Evolutionary conservation across 176 grass and related monocot species (phyloP), one percentile per base, ranked within the genome.

Genomic region (Rhynchospora pubera): DNA sequence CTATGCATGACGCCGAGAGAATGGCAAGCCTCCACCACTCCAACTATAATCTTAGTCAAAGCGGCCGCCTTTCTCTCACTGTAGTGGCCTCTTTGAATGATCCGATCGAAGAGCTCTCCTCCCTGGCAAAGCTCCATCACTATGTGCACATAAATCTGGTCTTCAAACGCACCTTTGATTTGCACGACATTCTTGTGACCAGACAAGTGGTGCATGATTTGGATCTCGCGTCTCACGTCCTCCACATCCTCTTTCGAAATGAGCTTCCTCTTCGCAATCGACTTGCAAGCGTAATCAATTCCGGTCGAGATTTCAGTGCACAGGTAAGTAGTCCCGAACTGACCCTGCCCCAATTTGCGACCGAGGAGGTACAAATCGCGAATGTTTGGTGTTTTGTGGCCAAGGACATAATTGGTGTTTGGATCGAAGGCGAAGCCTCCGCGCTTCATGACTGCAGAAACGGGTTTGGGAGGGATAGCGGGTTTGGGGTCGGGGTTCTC

Each of bases 141-240:
- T 79, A 99, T 99, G 87, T 99, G 90, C 45, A 99, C 97, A 77
- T 83, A 95, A 68, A 89, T 70, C 81, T 87, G 81, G 79, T 99
- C 97, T 89, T 99, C 97, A 84, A 87, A 99, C 0, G 97, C 97
- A 32, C 97, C 97, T 83, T 99, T 99, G 87, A 99, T 99, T 7
- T 87, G 84, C 65, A 99, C 97, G 45, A 99, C 87, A 87, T 99
- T 99, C 2, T 5, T 84, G 84, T 95, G 93, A 0, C 93, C 97
- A 0, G 97, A 86, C 48, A 99, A 91, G 87, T 99, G 97, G 82
- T 99, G 97, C 91, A 99, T 93, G 87, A 99, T 99, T 89, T 99
- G 97, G 91, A 99, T 99, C 97, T 99, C 97, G 62, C 97, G 89
- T 22, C 97, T 89, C 68, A 99, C 97, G 79, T 99, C 97, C 26